Evolutionary conservation across 2,329 filamentous ascomycete species (phyloP), one percentile per base, ranked within the genome.

Genomic region (Pseudopyricularia javanii): DNA sequence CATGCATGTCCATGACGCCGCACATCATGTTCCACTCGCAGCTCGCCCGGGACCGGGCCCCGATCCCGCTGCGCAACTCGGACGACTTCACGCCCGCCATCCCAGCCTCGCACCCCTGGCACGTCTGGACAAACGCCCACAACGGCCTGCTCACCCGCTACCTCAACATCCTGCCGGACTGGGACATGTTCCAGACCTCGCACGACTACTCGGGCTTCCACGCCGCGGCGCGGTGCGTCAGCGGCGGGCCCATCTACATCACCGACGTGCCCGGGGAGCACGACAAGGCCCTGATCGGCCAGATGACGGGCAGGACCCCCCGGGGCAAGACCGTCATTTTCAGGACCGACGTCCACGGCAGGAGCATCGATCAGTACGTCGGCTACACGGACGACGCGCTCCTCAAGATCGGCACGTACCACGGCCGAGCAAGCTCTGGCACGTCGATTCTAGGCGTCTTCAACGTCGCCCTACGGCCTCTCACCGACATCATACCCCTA

Each of bases 1-100:
- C 88, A 3, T 97, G 93, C 80, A 97, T 97, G 91, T 93, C 90
- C 0, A 87, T 93, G 66, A 79, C 85, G 2, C 93, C 93, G 0
- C 85, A 91, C 54, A 83, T 91, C 15, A 74, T 97, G 9, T 96
- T 95, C 68, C 82, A 90, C 63, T 85, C 85, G 1, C 88, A 93
- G 59, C 22, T 45, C 20, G 20, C 14, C 12, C 40, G 20, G 40
- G 9, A 7, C 3, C 22, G 3, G 72, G 95, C 24, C 86, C 86
- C 1, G 79, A 74, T n/a, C 88, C 85, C 63, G 82, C 82, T 50
- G 86, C 85, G 93, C 49, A 97, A 94, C 68, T 94, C 88, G 1
- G 91, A 84, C 57, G 87, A 97, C 68, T 98, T 91, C 74, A 96
- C 93, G 66, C 93, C 93, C 0, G 80, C 90, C 47, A 78, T 90